Percentiles rank a stretch among this genome's conserved stretches.
phyloP scores from a whole-genome alignment of 495 filamentous ascomycete genomes.

The Saxophila tyrrhenica region DNA sequence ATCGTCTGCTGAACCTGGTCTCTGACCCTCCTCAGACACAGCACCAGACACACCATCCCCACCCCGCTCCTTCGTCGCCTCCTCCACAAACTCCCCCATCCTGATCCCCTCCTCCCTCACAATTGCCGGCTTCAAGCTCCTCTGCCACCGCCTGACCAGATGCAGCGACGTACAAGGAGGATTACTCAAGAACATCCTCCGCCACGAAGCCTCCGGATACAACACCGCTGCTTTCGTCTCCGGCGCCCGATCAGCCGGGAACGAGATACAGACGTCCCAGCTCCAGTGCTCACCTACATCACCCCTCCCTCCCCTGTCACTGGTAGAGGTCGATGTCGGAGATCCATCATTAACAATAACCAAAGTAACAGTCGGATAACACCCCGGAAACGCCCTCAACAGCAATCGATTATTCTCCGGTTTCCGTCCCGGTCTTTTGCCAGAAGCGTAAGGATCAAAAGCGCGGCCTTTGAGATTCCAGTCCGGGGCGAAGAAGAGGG shows the following conservation, averaged over 20 bases:
- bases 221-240: constrained; percentile 1
- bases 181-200: constrained; percentile 19
- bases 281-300: constrained; percentile 6
- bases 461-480: constrained; percentile 9
- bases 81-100: constrained; percentile 17
- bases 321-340: background rate
- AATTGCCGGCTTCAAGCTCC: constrained; percentile 9
- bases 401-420: constrained; percentile 19
- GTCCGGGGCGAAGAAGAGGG: constrained; percentile 21
- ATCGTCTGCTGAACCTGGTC: too few species aligned
- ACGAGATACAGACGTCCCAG: constrained; percentile 18
- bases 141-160: constrained; percentile 16
- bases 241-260: constrained; percentile 5
- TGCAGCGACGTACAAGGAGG: constrained; percentile 19
- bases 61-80: background rate
- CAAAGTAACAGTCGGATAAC: constrained; percentile 19
- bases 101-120: constrained; percentile 13
- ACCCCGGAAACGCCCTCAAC: constrained; percentile 13
- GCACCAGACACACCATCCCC: background rate
- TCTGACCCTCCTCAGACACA: too few species aligned
- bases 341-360: constrained; percentile 6
- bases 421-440: background rate
- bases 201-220: constrained; percentile 19
- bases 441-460: constrained; percentile 1
- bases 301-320: constrained; percentile 3